These are phyloP conservation scores for Leptomonas seymouri DNA, from an alignment of 208 protist species.

Conservation along the genomic window DNA sequence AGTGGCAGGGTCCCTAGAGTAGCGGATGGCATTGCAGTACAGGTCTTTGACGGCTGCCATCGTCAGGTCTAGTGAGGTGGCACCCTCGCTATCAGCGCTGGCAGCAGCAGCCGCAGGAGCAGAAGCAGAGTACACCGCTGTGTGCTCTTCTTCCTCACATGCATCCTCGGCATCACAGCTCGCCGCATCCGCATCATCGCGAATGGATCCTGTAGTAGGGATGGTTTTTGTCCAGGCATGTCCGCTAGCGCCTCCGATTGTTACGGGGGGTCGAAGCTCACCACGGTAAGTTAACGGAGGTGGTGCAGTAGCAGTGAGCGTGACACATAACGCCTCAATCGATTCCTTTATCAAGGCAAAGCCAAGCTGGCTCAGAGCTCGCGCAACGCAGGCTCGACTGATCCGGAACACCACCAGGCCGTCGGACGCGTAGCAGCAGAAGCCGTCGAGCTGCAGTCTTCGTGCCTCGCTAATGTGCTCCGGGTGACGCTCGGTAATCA, in stretches of 20 bases:
- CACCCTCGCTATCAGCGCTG: neutral
- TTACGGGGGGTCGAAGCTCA: slow-evolving; percentile 38
- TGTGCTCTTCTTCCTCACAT: neutral
- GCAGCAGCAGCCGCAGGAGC: too few relatives aligned
- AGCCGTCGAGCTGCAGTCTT: slow-evolving; percentile 21
- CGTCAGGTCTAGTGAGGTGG: neutral
- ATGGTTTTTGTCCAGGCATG: neutral
- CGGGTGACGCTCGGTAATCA: neutral
- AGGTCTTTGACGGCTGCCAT: slow-evolving; percentile 10
- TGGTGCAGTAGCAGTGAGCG: slow-evolving; percentile 44
- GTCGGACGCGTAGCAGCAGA: slow-evolving; percentile 48
- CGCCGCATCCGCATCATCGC: slow-evolving; percentile 2
- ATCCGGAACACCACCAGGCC: slow-evolving; percentile 48
- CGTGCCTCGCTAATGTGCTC: slow-evolving; percentile 3
- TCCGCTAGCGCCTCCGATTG: neutral
- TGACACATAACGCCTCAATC: slow-evolving; percentile 45
- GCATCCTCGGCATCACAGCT: neutral
- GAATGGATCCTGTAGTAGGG: neutral
- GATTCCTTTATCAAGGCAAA: slow-evolving; percentile 37
- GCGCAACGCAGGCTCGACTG: slow-evolving; percentile 24
- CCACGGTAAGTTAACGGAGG: slow-evolving; percentile 48
- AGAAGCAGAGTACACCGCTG: too few relatives aligned
- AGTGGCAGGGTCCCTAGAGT: slow-evolving; percentile 2
- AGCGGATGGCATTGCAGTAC: slow-evolving; percentile 27
- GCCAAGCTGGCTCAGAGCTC: slow-evolving; percentile 37